These are phyloP conservation scores for Suhomyces bolitotheri DNA, from an alignment of 1,139 yeast species.

Conservation along the genomic window DNA sequence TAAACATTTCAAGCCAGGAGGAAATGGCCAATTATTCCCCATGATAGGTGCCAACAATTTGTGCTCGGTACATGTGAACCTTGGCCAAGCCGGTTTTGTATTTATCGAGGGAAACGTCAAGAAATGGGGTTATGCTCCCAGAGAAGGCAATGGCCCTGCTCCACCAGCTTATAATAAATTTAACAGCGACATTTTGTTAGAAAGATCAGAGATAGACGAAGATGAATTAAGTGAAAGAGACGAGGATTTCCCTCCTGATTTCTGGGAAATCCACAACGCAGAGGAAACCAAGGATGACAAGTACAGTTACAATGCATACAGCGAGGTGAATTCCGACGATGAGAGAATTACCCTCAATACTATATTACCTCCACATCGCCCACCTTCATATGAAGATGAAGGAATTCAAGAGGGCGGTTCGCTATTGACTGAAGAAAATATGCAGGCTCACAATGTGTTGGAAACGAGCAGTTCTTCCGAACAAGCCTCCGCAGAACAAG, in stretches of 20 bases:
- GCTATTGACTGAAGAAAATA: not conserved
- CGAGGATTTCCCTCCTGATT: slow-evolving; percentile 58
- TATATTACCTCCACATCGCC: slow-evolving; percentile 32
- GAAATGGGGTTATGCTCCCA: slow-evolving; percentile 65
- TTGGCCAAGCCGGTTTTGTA: slow-evolving; percentile 60
- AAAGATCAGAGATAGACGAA: slow-evolving; percentile 53
- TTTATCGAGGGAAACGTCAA: slow-evolving; percentile 62
- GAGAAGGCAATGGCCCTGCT: slow-evolving; percentile 62
- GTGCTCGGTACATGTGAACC: slow-evolving; percentile 55
- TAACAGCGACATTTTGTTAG: slow-evolving; percentile 54
- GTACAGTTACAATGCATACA: slow-evolving; percentile 44
- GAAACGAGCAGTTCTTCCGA: slow-evolving; percentile 6
- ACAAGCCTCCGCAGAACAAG: not conserved
- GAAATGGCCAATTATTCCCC: slow-evolving; percentile 49
- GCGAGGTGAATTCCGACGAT: slow-evolving; percentile 34
- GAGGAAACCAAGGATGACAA: slow-evolving; percentile 27
- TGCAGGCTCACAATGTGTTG: not conserved
- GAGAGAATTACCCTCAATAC: slow-evolving; percentile 46
- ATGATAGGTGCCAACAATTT: slow-evolving; percentile 53
- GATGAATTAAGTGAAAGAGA: slow-evolving; percentile 50
- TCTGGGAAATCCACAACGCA: slow-evolving; percentile 40
- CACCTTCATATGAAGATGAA: slow-evolving; percentile 37
- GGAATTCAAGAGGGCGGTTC: slow-evolving; percentile 12
- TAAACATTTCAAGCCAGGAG: slow-evolving; percentile 40
- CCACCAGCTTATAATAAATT: slow-evolving; percentile 61